These are phyloP conservation scores for Hibiscus tridactylites DNA, from an alignment of 345 rosid genomes.

Conservation along the genomic window DNA sequence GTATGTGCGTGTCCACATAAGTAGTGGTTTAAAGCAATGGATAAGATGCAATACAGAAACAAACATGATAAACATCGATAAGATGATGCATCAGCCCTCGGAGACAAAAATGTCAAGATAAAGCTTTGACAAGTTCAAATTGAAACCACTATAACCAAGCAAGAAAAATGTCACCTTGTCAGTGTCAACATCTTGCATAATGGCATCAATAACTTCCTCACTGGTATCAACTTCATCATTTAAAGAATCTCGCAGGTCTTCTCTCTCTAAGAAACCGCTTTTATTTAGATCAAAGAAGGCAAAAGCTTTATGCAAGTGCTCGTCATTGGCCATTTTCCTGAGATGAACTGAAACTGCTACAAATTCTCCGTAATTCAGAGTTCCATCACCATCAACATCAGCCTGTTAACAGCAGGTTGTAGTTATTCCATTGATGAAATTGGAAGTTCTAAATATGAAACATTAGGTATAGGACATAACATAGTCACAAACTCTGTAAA, in stretches of 20 bases:
- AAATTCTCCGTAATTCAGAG: slow-evolving; percentile 75
- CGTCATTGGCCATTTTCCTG: slow-evolving; percentile 80
- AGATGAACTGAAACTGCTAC: slow-evolving; percentile 79
- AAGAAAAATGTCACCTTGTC: slow-evolving; percentile 59
- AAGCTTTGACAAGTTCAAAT: neutral
- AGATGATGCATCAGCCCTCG: neutral
- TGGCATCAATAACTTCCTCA: slow-evolving; percentile 69
- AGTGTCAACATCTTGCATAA: slow-evolving; percentile 92
- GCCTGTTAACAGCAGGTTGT: slow-evolving; percentile 42
- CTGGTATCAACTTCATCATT: slow-evolving; percentile 56
- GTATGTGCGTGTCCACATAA: too few species aligned
- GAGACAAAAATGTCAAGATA: neutral
- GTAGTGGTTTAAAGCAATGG: neutral
- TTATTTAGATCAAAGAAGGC: slow-evolving; percentile 72
- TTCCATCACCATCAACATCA: slow-evolving; percentile 80
- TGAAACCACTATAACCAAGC: neutral
- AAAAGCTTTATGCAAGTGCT: slow-evolving; percentile 89
- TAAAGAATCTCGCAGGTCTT: slow-evolving; percentile 69
- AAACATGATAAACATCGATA: neutral
- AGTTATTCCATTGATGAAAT: neutral
- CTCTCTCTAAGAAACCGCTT: slow-evolving; percentile 81
- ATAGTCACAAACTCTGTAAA: too few species aligned
- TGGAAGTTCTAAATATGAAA: neutral
- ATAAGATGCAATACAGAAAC: neutral
- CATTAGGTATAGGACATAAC: too few species aligned